Evolutionary conservation across 768 basidiomycete species (phyloP).

Genomic region (Heimioporus sp.): DNA sequence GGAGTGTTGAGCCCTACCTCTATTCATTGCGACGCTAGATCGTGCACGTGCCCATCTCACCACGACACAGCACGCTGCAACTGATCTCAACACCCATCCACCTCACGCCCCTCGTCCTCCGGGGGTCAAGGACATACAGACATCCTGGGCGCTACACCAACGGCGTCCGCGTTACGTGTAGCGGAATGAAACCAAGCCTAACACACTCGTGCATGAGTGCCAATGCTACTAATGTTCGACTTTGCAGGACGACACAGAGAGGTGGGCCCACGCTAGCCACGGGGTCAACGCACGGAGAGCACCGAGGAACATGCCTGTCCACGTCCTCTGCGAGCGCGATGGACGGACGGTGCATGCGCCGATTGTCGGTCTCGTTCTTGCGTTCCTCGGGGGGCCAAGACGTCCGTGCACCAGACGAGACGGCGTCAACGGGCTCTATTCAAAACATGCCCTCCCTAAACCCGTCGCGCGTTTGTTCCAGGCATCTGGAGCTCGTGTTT

Average conservation of each 20-base stretch:
- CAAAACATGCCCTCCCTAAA: constrained; percentile 2
- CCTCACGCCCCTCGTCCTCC: constrained; percentile 3
- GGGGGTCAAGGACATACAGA: constrained; percentile 13
- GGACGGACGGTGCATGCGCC: constrained; percentile 9
- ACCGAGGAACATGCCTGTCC: background rate
- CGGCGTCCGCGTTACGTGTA: constrained; percentile 2
- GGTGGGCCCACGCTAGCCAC: constrained; percentile 1
- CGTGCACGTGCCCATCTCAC: constrained; percentile 22
- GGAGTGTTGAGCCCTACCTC: too few species aligned
- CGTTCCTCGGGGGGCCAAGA: constrained; percentile 1
- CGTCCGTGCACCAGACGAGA: background rate
- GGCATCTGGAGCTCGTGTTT: background rate
- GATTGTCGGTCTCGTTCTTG: constrained; percentile 5
- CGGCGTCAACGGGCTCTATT: constrained; percentile 9
- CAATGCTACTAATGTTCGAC: background rate
- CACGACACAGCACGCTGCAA: constrained; percentile 7
- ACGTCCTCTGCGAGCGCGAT: background rate
- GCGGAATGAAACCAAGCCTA: constrained; percentile 8
- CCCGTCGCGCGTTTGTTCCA: background rate
- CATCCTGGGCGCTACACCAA: constrained; percentile 13
- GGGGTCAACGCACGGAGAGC: background rate
- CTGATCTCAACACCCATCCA: constrained; percentile 9
- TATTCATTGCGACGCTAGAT: constrained; percentile 19
- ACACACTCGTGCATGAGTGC: background rate
- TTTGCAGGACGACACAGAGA: constrained; percentile 21